Evolutionary conservation across 2,329 filamentous ascomycete genomes (phyloP), one percentile per base, ranked within the genome.

Genomic region (Penicillium hordei): DNA sequence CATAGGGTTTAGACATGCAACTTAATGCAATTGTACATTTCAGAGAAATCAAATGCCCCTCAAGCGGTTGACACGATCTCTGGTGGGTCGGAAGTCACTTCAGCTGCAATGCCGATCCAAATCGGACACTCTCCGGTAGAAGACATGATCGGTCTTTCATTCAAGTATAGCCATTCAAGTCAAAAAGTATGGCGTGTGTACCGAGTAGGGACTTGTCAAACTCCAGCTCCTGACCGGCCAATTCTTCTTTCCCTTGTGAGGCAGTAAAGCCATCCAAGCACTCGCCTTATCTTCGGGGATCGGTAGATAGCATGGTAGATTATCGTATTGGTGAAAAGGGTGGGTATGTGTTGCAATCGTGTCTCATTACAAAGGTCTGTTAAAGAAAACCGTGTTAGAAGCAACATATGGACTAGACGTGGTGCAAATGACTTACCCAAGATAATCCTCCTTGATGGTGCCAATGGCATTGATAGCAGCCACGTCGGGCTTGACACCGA

Each of bases 401-500:
- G 40, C 23, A 2, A 21, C 13, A 34, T n/a, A 4, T 44, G 25
- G n/a, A 6, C 5, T 27, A 27, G 8, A 33, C 17, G 34, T 12
- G 0, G 15, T 40, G 9, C 12, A 25, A 33, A 46, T 6, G 23
- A 70, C 76, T 64, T 64, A 80, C 78, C 79, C 79, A 64, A 81
- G 72, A 63, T 75, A 81, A 67, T 80, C 85, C 72, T 89, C 93
- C 78, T 96, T 96, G 79, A 99, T 97, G 66, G 91, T 97, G 60
- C 93, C 94, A 75, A 99, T 96, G 38, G 93, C 94, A 83, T 90
- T 97, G 85, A 99, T 96, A 73, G 91, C 89, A 61, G 91, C 91
- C 51, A 97, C 91, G 74, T 97, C 94, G 63, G 90, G 93, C 76
- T 95, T 86, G 50, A 93, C 90, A 76, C 94, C 94, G 68, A 97